Evolutionary conservation across 2,329 filamentous ascomycete genomes (phyloP).

Genomic region (Sarocladium oryzae): DNA sequence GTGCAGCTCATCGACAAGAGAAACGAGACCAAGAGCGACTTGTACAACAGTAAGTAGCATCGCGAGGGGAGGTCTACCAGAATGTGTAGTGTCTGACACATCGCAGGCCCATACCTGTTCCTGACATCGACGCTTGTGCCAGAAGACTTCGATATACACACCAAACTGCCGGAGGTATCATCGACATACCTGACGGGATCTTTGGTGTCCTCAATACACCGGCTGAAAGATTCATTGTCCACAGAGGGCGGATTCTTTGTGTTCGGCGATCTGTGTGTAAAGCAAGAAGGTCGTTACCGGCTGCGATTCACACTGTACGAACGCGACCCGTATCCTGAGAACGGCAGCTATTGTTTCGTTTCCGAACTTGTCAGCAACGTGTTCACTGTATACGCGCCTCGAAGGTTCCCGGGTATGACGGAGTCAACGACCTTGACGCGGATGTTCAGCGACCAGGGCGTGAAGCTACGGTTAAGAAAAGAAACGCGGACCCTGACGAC

Average conservation of each 20-base stretch:
- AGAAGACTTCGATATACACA: slow-evolving; percentile 34
- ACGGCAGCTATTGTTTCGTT: slow-evolving; percentile 17
- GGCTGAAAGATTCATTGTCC: slow-evolving; percentile 72
- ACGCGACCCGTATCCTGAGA: slow-evolving; percentile 22
- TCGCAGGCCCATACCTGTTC: slow-evolving; percentile 41
- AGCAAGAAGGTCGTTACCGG: slow-evolving; percentile 63
- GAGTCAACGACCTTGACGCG: slow-evolving; percentile 78
- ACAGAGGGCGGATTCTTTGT: slow-evolving; percentile 80
- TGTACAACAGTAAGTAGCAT: slow-evolving; percentile 20
- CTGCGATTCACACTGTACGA: slow-evolving; percentile 70
- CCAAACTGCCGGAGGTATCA: slow-evolving; percentile 23
- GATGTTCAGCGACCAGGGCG: slow-evolving; percentile 80
- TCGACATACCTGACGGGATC: slow-evolving; percentile 60
- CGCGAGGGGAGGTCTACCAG: too few relatives aligned
- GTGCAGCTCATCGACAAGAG: slow-evolving; percentile 52
- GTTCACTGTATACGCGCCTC: slow-evolving; percentile 60
- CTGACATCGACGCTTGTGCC: slow-evolving; percentile 38
- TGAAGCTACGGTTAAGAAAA: slow-evolving; percentile 75
- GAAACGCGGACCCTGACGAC: slow-evolving; percentile 59
- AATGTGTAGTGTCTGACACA: neutral
- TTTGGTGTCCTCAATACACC: slow-evolving; percentile 72
- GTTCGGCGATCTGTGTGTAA: slow-evolving; percentile 82
- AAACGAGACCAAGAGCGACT: slow-evolving; percentile 14
- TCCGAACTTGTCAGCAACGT: slow-evolving; percentile 41
- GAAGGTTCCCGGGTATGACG: slow-evolving; percentile 71